Conservation (phyloP, 768 basidiomycete genomes). For the Candolleomyces eurysporus region DNA sequence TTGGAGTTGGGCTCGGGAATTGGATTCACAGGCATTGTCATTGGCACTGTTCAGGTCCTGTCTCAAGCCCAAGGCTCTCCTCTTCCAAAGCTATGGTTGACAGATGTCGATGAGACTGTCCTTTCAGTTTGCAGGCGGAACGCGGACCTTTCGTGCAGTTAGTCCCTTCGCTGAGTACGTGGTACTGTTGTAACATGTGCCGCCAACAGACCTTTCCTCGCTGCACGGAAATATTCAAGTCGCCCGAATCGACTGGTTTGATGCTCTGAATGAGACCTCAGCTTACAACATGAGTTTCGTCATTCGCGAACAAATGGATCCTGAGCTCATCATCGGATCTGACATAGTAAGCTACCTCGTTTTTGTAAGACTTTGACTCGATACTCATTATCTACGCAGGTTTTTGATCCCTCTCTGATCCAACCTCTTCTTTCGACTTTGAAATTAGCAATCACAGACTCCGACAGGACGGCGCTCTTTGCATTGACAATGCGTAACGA, state of each 20-base stretch:
- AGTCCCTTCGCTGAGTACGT: slow-evolving; percentile 34
- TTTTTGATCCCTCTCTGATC: slow-evolving; percentile 65
- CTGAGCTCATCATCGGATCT: slow-evolving; percentile 68
- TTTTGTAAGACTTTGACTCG: not conserved
- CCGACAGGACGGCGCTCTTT: slow-evolving; percentile 34
- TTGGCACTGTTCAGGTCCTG: slow-evolving; percentile 53
- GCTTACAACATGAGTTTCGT: slow-evolving; percentile 23
- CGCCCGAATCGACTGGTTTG: slow-evolving; percentile 62
- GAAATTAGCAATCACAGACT: slow-evolving; percentile 36
- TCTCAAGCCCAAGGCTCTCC: not conserved
- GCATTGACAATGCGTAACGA: slow-evolving; percentile 59
- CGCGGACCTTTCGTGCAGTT: slow-evolving; percentile 65
- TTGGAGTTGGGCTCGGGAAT: slow-evolving; percentile 77
- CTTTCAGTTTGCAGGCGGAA: slow-evolving; percentile 61
- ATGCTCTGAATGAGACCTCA: slow-evolving; percentile 41
- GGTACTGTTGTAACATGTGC: slow-evolving; percentile 9
- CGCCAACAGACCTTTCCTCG: slow-evolving; percentile 52
- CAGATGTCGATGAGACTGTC: slow-evolving; percentile 65
- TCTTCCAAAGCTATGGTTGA: slow-evolving; percentile 30
- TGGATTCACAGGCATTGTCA: slow-evolving; percentile 71
- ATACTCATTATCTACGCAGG: slow-evolving; percentile 33
- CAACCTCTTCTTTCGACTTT: slow-evolving; percentile 54
- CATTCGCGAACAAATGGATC: slow-evolving; percentile 40
- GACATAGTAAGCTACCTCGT: slow-evolving; percentile 45
- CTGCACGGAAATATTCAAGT: slow-evolving; percentile 44